Evolutionary conservation across 805 yeast genomes (phyloP).

Genomic region (Wickerhamomyces silvicola): DNA sequence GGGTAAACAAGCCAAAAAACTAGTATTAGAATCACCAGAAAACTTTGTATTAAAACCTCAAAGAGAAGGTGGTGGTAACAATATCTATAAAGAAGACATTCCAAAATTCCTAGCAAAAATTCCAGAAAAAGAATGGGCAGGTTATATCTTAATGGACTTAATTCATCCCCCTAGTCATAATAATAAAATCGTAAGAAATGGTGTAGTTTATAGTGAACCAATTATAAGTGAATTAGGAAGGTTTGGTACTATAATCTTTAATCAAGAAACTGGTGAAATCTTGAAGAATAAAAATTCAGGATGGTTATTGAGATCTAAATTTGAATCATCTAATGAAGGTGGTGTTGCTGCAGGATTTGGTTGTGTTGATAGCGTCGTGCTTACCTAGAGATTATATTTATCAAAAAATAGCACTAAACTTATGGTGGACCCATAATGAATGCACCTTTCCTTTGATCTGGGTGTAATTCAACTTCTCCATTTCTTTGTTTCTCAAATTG

Average conservation of each 20-base stretch:
- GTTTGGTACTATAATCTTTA: slow-evolving; percentile 77
- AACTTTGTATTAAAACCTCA: slow-evolving; percentile 90
- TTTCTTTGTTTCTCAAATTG: slow-evolving; percentile 1
- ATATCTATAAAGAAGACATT: slow-evolving; percentile 80
- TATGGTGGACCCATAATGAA: not conserved
- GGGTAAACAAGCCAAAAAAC: slow-evolving; percentile 55
- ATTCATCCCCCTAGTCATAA: slow-evolving; percentile 67
- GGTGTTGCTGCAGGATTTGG: slow-evolving; percentile 99
- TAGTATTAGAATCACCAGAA: slow-evolving; percentile 64
- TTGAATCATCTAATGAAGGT: slow-evolving; percentile 86
- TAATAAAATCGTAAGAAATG: slow-evolving; percentile 68
- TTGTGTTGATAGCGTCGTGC: slow-evolving; percentile 79
- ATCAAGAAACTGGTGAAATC: slow-evolving; percentile 52
- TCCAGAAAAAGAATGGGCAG: slow-evolving; percentile 74
- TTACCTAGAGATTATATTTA: slow-evolving; percentile 22
- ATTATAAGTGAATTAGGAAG: slow-evolving; percentile 88
- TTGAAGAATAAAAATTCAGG: slow-evolving; percentile 68
- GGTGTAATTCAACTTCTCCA: not conserved
- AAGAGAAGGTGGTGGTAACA: slow-evolving; percentile 98
- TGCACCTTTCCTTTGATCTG: slow-evolving; percentile 1
- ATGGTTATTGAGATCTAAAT: slow-evolving; percentile 82
- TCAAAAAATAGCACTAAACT: not conserved
- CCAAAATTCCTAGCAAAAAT: slow-evolving; percentile 59
- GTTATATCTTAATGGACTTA: slow-evolving; percentile 89
- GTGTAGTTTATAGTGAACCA: slow-evolving; percentile 57